Conservation (phyloP, 2,329 filamentous ascomycete genomes). For the Orbilia quercus region DNA sequence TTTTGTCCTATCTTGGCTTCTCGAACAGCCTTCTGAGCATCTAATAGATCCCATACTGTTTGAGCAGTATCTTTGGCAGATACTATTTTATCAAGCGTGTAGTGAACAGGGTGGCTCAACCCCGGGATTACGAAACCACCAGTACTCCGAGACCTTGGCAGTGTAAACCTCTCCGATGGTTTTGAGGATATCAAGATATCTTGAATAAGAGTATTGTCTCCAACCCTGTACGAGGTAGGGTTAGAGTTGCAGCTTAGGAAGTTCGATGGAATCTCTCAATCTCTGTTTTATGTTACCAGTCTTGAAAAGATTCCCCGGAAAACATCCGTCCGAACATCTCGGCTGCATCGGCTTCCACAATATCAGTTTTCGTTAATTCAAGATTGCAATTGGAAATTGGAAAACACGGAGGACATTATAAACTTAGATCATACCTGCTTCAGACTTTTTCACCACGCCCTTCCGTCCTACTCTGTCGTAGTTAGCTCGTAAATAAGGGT, state of each 20-base stretch:
- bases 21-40: conserved; percentile 33
- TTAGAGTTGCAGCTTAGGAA: too few relatives aligned
- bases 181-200: conserved; percentile 36
- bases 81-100: conserved; percentile 17
- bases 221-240: too few relatives aligned
- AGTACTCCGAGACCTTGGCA: conserved; percentile 24
- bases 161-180: conserved; percentile 25
- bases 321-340: conserved; percentile 35
- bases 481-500: conserved; percentile 21
- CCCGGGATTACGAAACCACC: conserved; percentile 10
- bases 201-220: conserved; percentile 39
- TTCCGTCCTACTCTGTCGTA: conserved; percentile 25
- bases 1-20: conserved; percentile 22
- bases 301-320: conserved; percentile 41
- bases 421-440: conserved; percentile 5
- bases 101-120: conserved; percentile 29
- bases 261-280: too few relatives aligned
- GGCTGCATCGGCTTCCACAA: conserved; percentile 19
- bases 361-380: not conserved
- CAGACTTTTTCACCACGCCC: conserved; percentile 13
- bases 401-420: too few relatives aligned
- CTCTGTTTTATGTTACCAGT: conserved; percentile 9
- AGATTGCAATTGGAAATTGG: too few relatives aligned
- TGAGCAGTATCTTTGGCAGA: conserved; percentile 34
- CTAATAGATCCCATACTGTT: conserved; percentile 34